A percentile compares a stretch with the other conserved stretches of the same genome.
phyloP scores from a whole-genome alignment of 495 filamentous ascomycete genomes.

The Pseudotulostoma volvatum region DNA sequence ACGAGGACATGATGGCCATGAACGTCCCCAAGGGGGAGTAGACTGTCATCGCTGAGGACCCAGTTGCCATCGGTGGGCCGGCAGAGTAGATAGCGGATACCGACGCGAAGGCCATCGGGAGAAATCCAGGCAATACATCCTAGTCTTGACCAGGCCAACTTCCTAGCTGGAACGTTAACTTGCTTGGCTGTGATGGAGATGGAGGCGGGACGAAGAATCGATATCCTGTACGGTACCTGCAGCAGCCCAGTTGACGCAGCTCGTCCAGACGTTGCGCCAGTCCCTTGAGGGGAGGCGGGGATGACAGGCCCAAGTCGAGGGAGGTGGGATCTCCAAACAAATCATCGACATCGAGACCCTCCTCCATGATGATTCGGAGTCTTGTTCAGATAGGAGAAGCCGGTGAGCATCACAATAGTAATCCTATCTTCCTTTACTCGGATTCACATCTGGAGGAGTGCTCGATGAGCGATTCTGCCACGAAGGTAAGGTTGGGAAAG shows the following conservation, averaged over 20 bases:
- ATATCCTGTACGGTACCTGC: constrained; percentile 46
- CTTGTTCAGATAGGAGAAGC: too few species aligned
- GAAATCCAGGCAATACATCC: constrained; percentile 77
- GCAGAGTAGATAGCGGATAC: constrained; percentile 55
- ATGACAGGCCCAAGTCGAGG: constrained; percentile 34
- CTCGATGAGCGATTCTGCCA: too few species aligned
- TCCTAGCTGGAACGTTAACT: constrained; percentile 35
- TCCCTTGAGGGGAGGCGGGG: constrained; percentile 42
- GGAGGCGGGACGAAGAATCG: background rate
- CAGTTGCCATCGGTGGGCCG: constrained; percentile 56
- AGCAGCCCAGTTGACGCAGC: constrained; percentile 59
- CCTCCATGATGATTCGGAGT: constrained; percentile 59
- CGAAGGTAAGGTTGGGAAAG: too few species aligned
- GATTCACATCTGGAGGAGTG: too few species aligned
- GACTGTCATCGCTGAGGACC: constrained; percentile 49
- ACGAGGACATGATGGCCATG: constrained; percentile 32
- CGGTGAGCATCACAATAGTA: background rate
- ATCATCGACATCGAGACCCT: constrained; percentile 52
- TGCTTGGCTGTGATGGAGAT: too few species aligned
- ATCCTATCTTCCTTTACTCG: too few species aligned
- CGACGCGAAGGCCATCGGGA: constrained; percentile 47
- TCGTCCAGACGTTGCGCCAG: constrained; percentile 64
- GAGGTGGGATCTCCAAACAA: constrained; percentile 56
- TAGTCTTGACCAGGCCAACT: constrained; percentile 74
- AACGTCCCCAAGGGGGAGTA: constrained; percentile 17